A percentile compares a stretch with the other conserved stretches of the same genome.
Conservation (phyloP, 371 early-diverging fungal genomes). For the Mucor mucedo region DNA sequence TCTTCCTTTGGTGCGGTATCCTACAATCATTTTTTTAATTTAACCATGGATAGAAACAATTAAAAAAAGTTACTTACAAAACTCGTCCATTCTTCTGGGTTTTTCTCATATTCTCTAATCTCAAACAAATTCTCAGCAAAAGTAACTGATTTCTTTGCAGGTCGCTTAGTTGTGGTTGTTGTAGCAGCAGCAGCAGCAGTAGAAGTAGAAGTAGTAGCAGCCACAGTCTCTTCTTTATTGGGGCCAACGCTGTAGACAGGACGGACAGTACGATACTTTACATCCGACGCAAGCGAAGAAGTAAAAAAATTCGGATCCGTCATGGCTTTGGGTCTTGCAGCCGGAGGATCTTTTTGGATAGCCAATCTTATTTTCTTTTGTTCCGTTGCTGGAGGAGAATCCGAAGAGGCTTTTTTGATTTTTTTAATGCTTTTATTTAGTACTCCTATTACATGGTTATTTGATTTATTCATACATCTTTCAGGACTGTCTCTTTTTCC, state of each 20-base stretch:
- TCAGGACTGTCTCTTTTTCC: conserved; percentile 16
- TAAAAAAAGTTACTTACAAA: conserved; percentile 24
- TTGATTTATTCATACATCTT: conserved; percentile 8
- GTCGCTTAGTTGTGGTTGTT: too few relatives aligned
- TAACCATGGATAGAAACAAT: background rate
- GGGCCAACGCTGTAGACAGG: conserved; percentile 19
- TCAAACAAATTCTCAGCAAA: conserved; percentile 31
- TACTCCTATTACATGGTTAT: background rate
- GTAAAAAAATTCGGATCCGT: conserved; percentile 21
- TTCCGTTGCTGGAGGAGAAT: background rate
- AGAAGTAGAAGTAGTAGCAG: background rate
- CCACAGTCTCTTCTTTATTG: background rate
- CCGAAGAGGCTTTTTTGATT: background rate
- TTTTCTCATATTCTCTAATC: conserved; percentile 27
- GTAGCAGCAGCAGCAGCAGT: background rate
- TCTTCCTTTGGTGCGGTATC: background rate
- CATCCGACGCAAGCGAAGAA: conserved; percentile 1
- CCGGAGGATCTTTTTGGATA: conserved; percentile 37
- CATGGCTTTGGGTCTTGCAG: conserved; percentile 22
- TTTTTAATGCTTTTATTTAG: background rate
- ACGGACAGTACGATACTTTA: conserved; percentile 13
- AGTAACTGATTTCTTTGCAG: conserved; percentile 26
- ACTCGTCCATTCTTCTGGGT: conserved; percentile 36
- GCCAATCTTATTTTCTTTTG: conserved; percentile 20
- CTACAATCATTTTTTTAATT: background rate